These are phyloP conservation scores for Clonostachys chloroleuca DNA, from an alignment of 2,329 filamentous ascomycete species.

Conservation along the genomic window DNA sequence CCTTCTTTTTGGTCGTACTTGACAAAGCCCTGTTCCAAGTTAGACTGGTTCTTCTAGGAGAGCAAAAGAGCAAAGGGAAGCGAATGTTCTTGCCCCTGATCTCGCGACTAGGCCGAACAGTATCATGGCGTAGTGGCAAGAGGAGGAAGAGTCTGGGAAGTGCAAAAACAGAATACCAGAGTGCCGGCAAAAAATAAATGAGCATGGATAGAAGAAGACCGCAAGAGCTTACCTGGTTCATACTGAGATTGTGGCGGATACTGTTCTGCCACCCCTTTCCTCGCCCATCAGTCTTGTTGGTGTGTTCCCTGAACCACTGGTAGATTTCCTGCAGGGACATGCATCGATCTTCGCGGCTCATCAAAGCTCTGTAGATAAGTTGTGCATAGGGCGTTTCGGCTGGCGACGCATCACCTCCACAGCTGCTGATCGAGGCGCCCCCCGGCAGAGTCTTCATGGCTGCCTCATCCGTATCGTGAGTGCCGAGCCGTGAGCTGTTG, in stretches of 20 bases:
- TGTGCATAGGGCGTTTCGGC: slow-evolving; percentile 65
- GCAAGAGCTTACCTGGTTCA: slow-evolving; percentile 72
- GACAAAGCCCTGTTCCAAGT: slow-evolving; percentile 27
- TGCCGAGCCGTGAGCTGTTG: no score
- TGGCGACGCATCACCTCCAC: neutral
- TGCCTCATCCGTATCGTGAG: no score
- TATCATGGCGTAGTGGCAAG: neutral
- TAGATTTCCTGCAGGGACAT: slow-evolving; percentile 88
- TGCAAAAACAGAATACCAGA: neutral
- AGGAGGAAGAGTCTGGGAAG: neutral
- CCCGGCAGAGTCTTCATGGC: no score
- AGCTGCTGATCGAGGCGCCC: no score
- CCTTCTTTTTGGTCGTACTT: slow-evolving; percentile 26
- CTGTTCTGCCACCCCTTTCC: slow-evolving; percentile 91
- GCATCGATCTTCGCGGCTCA: slow-evolving; percentile 58
- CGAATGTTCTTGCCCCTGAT: neutral
- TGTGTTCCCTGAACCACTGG: slow-evolving; percentile 81
- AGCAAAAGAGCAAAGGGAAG: neutral
- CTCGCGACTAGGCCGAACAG: neutral
- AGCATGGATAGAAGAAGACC: slow-evolving; percentile 4
- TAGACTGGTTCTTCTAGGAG: neutral
- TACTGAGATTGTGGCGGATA: slow-evolving; percentile 91
- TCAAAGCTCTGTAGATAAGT: slow-evolving; percentile 73
- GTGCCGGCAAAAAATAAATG: neutral
- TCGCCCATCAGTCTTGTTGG: slow-evolving; percentile 71